phyloP scores from a whole-genome alignment of 345 rosid genomes.

The Citropsis articulata region DNA sequence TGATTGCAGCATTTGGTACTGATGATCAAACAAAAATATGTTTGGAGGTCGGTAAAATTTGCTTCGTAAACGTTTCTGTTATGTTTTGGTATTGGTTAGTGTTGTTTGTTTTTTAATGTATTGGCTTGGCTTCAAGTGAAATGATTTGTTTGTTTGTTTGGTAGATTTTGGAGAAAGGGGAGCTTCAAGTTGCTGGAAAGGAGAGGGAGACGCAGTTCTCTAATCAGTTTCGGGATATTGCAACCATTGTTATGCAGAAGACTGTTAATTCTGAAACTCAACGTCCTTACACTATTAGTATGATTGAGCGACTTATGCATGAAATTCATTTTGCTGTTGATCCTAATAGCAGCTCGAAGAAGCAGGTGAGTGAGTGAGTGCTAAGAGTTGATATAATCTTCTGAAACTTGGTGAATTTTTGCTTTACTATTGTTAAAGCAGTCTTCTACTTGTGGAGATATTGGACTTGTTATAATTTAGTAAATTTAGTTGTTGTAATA shows the following conservation, averaged over 20 bases:
- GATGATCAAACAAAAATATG: slow-evolving; percentile 81
- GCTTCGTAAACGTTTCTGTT: not conserved
- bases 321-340: slow-evolving; percentile 95
- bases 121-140: not conserved
- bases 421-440: not conserved
- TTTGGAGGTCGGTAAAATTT: slow-evolving; percentile 50
- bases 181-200: slow-evolving; percentile 97
- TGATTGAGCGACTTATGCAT: slow-evolving; percentile 94
- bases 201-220: slow-evolving; percentile 91
- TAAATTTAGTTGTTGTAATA: not conserved
- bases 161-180: slow-evolving; percentile 93
- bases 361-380: slow-evolving; percentile 55
- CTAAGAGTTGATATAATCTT: not conserved
- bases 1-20: slow-evolving; percentile 60
- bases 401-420: not conserved
- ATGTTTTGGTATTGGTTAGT: not conserved
- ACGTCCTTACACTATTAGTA: slow-evolving; percentile 89
- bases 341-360: slow-evolving; percentile 82
- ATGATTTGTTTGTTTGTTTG: not conserved
- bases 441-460: not conserved
- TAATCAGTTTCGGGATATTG: slow-evolving; percentile 92
- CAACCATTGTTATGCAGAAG: slow-evolving; percentile 95
- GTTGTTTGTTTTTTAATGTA: not conserved
- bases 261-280: slow-evolving; percentile 90
- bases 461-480: not conserved